Percentiles rank a stretch among this genome's conserved stretches.
Conservation (phyloP, 495 filamentous ascomycete genomes). For the Xylaria curta region DNA sequence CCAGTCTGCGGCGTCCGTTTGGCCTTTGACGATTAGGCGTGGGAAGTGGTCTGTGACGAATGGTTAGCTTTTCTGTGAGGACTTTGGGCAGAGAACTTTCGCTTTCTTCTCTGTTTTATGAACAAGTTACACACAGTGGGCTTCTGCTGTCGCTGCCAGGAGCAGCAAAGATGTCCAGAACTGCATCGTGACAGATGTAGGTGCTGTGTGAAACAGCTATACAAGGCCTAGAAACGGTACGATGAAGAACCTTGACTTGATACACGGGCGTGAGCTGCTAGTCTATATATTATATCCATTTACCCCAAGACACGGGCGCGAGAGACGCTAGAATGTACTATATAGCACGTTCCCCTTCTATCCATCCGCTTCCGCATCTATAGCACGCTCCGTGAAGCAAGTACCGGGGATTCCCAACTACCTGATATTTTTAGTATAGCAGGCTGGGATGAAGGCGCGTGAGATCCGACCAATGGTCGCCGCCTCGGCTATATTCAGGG, state of each 20-base stretch:
- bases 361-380: background rate
- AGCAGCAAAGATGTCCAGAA: conserved; percentile 17
- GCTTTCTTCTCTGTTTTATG: too few species aligned
- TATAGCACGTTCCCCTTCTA: background rate
- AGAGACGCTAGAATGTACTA: background rate
- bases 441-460: background rate
- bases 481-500: conserved; percentile 6
- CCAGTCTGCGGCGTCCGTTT: conserved; percentile 47
- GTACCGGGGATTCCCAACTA: conserved; percentile 1
- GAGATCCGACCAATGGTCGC: background rate
- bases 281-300: background rate
- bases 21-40: conserved; percentile 43
- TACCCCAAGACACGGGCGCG: background rate
- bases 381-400: background rate
- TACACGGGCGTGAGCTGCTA: background rate
- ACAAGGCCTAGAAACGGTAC: background rate
- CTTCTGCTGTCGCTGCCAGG: conserved; percentile 20
- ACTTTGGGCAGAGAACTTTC: background rate
- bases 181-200: conserved; percentile 2
- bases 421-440: background rate
- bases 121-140: conserved; percentile 31
- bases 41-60: background rate
- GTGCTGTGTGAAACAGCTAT: background rate
- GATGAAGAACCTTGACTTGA: background rate
- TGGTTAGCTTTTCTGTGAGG: background rate